phyloP scores from a whole-genome alignment of 805 yeast species.

The Candida manassasensis region DNA sequence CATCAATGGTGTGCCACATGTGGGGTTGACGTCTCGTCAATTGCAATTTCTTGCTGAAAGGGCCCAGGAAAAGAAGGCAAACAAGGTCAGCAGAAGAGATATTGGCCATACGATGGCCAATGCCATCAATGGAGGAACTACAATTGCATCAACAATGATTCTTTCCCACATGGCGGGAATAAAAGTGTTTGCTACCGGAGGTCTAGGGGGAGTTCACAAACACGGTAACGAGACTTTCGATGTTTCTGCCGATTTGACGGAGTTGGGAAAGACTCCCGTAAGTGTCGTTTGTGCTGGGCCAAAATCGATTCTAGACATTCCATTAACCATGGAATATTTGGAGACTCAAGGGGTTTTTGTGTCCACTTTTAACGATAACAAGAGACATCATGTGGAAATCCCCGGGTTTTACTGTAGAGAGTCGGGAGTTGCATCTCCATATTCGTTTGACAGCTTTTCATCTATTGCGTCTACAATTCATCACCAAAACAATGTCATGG shows the following conservation, averaged over 20 bases:
- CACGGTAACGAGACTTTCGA: conserved; percentile 75
- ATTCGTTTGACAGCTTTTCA: conserved; percentile 44
- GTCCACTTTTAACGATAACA: conserved; percentile 52
- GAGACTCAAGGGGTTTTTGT: conserved; percentile 92
- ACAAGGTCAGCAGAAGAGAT: conserved; percentile 78
- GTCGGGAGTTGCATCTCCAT: conserved; percentile 71
- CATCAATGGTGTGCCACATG: conserved; percentile 62
- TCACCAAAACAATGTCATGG: conserved; percentile 40
- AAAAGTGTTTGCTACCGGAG: conserved; percentile 87
- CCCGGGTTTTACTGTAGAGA: conserved; percentile 84
- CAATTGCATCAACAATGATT: conserved; percentile 86
- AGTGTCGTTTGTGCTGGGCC: conserved; percentile 94
- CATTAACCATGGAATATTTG: conserved; percentile 74
- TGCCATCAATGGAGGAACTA: conserved; percentile 75
- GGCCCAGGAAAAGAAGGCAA: conserved; percentile 22
- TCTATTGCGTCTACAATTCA: conserved; percentile 64
- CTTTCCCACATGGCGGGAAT: conserved; percentile 72
- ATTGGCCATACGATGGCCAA: conserved; percentile 66
- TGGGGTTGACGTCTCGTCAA: conserved; percentile 54
- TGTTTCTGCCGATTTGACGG: conserved; percentile 83
- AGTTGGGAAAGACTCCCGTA: conserved; percentile 75
- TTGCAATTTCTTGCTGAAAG: conserved; percentile 46
- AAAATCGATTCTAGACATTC: conserved; percentile 77
- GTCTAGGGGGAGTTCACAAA: conserved; percentile 87
- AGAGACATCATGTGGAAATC: conserved; percentile 28